phyloP scores from a whole-genome alignment of 805 yeast species.

The Isabelozyma heimii region DNA sequence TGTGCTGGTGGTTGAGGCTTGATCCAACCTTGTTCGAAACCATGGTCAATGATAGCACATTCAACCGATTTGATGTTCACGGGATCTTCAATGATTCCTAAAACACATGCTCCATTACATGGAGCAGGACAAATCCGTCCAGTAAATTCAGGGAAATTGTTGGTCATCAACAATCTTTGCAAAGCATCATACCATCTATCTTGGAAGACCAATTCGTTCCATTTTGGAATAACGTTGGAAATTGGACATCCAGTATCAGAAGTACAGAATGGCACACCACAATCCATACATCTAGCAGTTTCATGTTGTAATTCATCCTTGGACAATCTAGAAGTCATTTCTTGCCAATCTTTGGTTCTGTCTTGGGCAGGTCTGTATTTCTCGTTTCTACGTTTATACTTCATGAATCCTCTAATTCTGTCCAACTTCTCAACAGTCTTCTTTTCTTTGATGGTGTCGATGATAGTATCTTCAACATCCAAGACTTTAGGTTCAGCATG shows the following conservation, averaged over 20 bases:
- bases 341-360: conserved; percentile 90
- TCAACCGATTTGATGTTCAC: conserved; percentile 96
- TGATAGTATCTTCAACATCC: conserved; percentile 86
- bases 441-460: conserved; percentile 63
- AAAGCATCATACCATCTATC: conserved; percentile 94
- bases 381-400: conserved; percentile 86
- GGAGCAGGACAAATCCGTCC: conserved; percentile 99
- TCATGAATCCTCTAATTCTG: conserved; percentile 87
- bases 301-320: conserved; percentile 86
- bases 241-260: conserved; percentile 98
- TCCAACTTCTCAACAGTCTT: conserved; percentile 59
- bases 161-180: conserved; percentile 89
- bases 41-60: conserved; percentile 94
- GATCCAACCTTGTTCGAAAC: conserved; percentile 96
- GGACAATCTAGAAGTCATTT: conserved; percentile 74
- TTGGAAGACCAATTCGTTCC: conserved; percentile 94
- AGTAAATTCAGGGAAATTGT: conserved; percentile 98
- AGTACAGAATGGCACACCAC: conserved; percentile 99
- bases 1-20: conserved; percentile 72
- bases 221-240: conserved; percentile 94
- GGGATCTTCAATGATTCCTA: conserved; percentile 91
- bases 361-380: conserved; percentile 74
- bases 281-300: conserved; percentile 98
- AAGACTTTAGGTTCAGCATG: conserved; percentile 74
- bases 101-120: conserved; percentile 92